Conservation (phyloP, 176 grass and related monocot genomes). For the Oryza longistaminata region DNA sequence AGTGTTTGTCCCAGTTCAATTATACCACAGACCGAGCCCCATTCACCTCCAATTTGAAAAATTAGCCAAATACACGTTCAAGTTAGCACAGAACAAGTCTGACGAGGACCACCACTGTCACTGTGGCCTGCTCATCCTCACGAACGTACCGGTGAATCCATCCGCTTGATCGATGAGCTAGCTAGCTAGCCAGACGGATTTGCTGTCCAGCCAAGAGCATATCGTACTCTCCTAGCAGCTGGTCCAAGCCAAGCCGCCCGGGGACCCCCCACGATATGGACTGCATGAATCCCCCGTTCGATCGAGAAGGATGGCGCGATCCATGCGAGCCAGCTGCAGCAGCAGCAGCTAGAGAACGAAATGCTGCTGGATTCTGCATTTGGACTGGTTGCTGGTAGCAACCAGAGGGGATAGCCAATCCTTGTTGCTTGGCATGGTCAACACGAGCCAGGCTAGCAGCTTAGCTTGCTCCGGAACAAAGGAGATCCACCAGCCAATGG, state of each 20-base stretch:
- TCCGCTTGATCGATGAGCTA: not conserved
- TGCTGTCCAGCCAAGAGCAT: not conserved
- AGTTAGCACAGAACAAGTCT: not conserved
- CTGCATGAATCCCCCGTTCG: not conserved
- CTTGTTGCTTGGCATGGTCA: slow-evolving; percentile 23
- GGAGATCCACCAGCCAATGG: slow-evolving; percentile 26
- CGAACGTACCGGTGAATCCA: not conserved
- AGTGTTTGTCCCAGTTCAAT: not conserved
- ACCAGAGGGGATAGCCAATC: not conserved
- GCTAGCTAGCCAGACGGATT: not conserved
- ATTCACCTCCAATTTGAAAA: not conserved
- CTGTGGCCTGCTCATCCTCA: not conserved
- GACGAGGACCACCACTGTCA: slow-evolving; percentile 11
- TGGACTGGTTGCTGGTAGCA: not conserved
- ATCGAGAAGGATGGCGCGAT: not conserved
- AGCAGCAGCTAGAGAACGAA: not conserved
- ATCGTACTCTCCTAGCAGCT: not conserved
- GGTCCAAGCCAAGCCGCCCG: not conserved
- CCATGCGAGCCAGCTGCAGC: not conserved
- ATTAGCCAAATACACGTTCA: not conserved
- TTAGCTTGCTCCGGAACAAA: slow-evolving; percentile 20
- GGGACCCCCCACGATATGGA: not conserved
- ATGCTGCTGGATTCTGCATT: not conserved
- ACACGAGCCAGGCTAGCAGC: not conserved
- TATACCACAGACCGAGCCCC: not conserved